Conservation (phyloP, 208 protist species). For the Leishmania arabica region DNA sequence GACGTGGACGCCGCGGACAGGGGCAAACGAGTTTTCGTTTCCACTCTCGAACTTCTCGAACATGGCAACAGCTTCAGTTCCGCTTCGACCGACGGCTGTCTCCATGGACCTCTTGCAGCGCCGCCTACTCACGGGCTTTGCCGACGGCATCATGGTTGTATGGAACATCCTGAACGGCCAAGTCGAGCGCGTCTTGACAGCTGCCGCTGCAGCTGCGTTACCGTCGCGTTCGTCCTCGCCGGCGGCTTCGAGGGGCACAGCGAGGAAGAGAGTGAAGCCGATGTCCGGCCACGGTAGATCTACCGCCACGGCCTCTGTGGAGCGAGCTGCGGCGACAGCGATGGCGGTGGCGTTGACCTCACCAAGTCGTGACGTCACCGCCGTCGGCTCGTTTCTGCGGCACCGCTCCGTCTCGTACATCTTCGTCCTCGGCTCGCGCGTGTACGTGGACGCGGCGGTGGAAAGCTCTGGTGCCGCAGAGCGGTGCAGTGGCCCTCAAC, state of each 20-base stretch:
- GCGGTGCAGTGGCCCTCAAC: conserved; percentile 34
- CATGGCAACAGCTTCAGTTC: conserved; percentile 55
- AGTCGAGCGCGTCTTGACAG: conserved; percentile 37
- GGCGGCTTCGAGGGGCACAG: background rate
- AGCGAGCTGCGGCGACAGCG: background rate
- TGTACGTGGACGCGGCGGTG: conserved; percentile 42
- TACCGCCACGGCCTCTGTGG: background rate
- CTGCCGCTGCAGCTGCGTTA: background rate
- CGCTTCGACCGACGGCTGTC: conserved; percentile 45
- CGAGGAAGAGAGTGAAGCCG: background rate
- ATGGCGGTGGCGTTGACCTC: background rate
- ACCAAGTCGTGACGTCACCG: conserved; percentile 51
- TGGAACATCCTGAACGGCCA: conserved; percentile 89
- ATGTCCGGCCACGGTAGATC: background rate
- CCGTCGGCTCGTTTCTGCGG: conserved; percentile 68
- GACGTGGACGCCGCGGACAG: conserved; percentile 69
- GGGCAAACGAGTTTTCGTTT: conserved; percentile 70
- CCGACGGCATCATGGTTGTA: conserved; percentile 72
- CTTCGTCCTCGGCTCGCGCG: conserved; percentile 45
- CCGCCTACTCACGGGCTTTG: conserved; percentile 78
- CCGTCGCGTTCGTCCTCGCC: background rate
- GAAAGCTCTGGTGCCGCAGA: background rate
- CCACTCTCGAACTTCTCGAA: conserved; percentile 80
- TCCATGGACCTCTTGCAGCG: conserved; percentile 64
- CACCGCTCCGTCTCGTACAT: conserved; percentile 66